A percentile compares a stretch with the other conserved stretches of the same genome.
Evolutionary conservation across 225 moss, liverwort and hornwort species (phyloP).

Genomic region (Neckera pumila): DNA sequence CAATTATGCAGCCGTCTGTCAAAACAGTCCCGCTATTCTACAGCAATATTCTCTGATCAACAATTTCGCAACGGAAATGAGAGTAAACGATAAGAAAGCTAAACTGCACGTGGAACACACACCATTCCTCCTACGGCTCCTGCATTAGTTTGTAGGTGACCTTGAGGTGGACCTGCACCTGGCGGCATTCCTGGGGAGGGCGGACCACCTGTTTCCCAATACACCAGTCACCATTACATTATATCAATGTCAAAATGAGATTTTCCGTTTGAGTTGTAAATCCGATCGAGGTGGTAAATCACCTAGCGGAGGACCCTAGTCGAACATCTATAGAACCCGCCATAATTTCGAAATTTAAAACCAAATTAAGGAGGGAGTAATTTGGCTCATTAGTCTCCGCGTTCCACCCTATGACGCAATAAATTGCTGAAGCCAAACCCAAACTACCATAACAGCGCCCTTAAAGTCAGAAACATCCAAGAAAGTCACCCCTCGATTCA

Average conservation of each 20-base stretch:
- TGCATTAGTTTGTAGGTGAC: conserved; percentile 55
- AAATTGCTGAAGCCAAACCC: background rate
- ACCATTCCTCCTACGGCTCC: conserved; percentile 72
- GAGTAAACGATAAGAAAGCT: background rate
- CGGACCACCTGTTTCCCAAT: conserved; percentile 12
- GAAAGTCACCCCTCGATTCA: background rate
- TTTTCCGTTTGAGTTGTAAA: background rate
- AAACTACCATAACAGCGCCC: background rate
- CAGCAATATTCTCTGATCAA: background rate
- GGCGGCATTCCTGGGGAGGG: conserved; percentile 37
- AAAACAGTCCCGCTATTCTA: background rate
- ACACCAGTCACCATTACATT: background rate
- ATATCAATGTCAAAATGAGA: background rate
- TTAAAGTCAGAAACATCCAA: background rate
- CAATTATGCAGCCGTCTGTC: background rate
- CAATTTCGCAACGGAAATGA: background rate
- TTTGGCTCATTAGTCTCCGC: background rate
- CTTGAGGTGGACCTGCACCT: conserved; percentile 59
- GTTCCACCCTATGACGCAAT: background rate
- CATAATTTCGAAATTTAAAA: background rate
- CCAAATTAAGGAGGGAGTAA: background rate
- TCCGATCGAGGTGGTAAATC: background rate
- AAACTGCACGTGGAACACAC: background rate
- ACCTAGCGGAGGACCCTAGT: background rate
- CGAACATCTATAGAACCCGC: background rate